Base-by-base conservation (phyloP, 2,329 filamentous ascomycete genomes). In the Calonectria hongkongensis region DNA sequence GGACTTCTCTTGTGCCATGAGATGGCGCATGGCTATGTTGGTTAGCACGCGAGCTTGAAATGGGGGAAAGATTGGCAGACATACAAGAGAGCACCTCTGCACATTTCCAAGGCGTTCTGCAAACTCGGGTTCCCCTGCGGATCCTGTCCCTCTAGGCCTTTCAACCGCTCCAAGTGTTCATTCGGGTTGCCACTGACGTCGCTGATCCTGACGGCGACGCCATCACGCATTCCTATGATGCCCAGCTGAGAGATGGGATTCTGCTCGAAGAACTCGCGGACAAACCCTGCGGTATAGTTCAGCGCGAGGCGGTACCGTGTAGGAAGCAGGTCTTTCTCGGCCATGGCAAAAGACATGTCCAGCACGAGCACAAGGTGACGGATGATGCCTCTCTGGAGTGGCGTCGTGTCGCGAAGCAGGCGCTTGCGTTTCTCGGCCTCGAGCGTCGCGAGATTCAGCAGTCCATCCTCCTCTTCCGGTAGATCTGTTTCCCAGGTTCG, bases 211-310 rank as follows among this genome's bases (percentile, higher is more conserved):
- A 97, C 88, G 2, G 96, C 96, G 18, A 98, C 88, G 18, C 97
- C 97, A 82, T 98, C 97, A 74, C 94, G 92, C 94, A 98, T 98
- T 64, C 94, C 96, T 47, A 99, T 88, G 36, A 99, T 93, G 28
- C 94, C 96, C 70, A 99, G 90, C 85, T 99, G 97, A 12, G 95
- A 98, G 77, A 99, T 98, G 13, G 97, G 97, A 80, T 99, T 99
- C 85, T 99, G 97, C 85, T 98, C 97, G 82, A 98, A 99, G 85
- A 95, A 99, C 83, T 98, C 96, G 72, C 93, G 90, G 62, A 98
- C 94, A 84, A 98, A 99, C 70, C 95, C 93, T 75, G 93, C 91
- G 18, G 95, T 94, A 84, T 95, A 97, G 75, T 92, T 92, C 80
- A 98, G 89, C 66, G 93, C 94, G 39, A 98, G 90, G 45, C 95